Percentiles rank a stretch among this genome's conserved stretches.
These are phyloP conservation scores for Cytospora paraplurivora DNA, from an alignment of 2,329 filamentous ascomycete species.

Conservation along the genomic window DNA sequence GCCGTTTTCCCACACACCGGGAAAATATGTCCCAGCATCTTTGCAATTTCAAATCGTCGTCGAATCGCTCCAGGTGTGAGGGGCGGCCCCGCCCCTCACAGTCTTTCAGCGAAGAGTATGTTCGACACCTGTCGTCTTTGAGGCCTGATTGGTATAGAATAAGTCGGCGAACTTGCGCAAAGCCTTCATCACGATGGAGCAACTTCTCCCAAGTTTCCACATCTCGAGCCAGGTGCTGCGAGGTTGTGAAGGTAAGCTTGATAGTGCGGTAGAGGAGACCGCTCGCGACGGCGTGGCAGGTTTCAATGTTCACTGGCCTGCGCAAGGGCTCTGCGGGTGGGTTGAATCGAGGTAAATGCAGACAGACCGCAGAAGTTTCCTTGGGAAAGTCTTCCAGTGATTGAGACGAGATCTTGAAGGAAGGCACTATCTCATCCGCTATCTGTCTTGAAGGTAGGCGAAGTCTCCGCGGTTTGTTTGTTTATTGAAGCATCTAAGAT, in stretches of 20 bases:
- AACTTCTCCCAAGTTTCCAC: not conserved
- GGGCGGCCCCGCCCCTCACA: too few species aligned
- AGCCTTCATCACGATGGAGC: slow-evolving; percentile 8
- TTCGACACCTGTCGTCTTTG: not conserved
- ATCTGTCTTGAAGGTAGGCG: too few species aligned
- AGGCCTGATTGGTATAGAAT: slow-evolving; percentile 1
- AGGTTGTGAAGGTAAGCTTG: slow-evolving; percentile 12
- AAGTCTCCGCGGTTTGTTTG: too few species aligned
- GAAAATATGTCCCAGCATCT: slow-evolving; percentile 11
- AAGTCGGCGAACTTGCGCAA: slow-evolving; percentile 17
- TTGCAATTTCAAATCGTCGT: not conserved
- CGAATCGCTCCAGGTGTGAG: too few species aligned
- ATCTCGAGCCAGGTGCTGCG: slow-evolving; percentile 4
- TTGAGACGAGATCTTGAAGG: too few species aligned
- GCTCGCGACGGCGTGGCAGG: slow-evolving; percentile 15
- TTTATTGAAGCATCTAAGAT: too few species aligned
- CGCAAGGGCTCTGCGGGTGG: slow-evolving; percentile 18
- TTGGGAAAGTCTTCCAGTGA: too few species aligned
- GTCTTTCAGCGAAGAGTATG: slow-evolving; percentile 7
- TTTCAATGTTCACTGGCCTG: slow-evolving; percentile 4
- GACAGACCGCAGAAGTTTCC: too few species aligned
- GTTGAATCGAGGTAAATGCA: too few species aligned
- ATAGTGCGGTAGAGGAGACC: slow-evolving; percentile 14
- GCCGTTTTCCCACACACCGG: not conserved
- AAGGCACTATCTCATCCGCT: too few species aligned